These are phyloP conservation scores for Rhodotorula diobovata DNA, from an alignment of 768 basidiomycete species.

Conservation along the genomic window DNA sequence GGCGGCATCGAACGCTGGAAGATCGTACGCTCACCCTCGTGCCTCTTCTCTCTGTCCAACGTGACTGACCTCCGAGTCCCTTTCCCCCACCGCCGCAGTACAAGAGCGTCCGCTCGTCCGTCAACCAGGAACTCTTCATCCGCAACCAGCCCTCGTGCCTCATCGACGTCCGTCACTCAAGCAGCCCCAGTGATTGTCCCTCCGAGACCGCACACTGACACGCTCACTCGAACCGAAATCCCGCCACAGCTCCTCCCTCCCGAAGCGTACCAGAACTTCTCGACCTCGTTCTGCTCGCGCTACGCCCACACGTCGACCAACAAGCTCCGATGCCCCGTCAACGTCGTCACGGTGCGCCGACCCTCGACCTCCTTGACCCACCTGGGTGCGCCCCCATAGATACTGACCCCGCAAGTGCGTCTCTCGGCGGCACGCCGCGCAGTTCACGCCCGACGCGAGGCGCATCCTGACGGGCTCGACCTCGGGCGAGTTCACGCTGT, in stretches of 20 bases:
- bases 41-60: background rate
- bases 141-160: constrained; percentile 76
- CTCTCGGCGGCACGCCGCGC: background rate
- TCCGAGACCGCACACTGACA: background rate
- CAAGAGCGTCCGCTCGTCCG: constrained; percentile 17
- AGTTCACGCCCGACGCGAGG: constrained; percentile 98
- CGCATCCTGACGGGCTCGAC: constrained; percentile 91
- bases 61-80: no score
- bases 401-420: no score
- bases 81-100: background rate
- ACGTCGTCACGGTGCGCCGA: constrained; percentile 79
- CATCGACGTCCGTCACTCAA: constrained; percentile 72
- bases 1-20: constrained; percentile 82
- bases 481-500: constrained; percentile 94
- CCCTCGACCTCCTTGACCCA: no score
- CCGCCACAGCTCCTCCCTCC: constrained; percentile 75
- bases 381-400: no score
- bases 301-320: constrained; percentile 98
- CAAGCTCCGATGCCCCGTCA: constrained; percentile 95
- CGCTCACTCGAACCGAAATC: background rate
- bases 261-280: constrained; percentile 83
- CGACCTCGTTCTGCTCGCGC: constrained; percentile 91
- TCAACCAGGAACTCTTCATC: constrained; percentile 46
- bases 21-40: constrained; percentile 56
- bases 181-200: constrained; percentile 9